Evolutionary conservation across 2,329 filamentous ascomycete species (phyloP).

Genomic region (Westerdykella sp.): DNA sequence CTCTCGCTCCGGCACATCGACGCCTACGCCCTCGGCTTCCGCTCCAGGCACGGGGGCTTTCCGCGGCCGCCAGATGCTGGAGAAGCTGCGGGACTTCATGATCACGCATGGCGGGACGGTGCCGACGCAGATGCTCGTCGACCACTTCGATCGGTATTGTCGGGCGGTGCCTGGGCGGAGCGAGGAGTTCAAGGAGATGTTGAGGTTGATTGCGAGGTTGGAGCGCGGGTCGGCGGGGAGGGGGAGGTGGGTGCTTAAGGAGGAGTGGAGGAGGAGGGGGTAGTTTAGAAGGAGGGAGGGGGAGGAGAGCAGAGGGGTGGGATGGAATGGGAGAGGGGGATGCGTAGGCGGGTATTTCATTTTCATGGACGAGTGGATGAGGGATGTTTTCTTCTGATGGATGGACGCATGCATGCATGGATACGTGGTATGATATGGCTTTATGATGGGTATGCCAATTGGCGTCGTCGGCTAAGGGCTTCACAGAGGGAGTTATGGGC

Average conservation of each 20-base stretch:
- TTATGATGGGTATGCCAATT: no score
- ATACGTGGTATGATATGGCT: no score
- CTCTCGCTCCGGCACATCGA: constrained; percentile 21
- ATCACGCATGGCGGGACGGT: constrained; percentile 69
- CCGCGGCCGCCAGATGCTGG: constrained; percentile 41
- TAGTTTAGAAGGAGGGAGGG: background rate
- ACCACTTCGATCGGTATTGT: constrained; percentile 82
- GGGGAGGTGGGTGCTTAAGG: constrained; percentile 55
- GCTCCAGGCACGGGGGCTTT: constrained; percentile 19
- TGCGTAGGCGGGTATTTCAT: no score
- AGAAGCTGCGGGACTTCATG: constrained; percentile 69
- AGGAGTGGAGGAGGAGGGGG: constrained; percentile 39
- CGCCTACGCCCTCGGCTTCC: constrained; percentile 20
- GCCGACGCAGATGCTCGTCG: constrained; percentile 77
- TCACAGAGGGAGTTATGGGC: no score
- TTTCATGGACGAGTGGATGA: no score
- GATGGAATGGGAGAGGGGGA: no score
- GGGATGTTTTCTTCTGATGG: no score
- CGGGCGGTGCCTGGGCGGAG: constrained; percentile 57
- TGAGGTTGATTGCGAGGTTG: constrained; percentile 69
- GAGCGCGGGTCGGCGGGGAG: constrained; percentile 48
- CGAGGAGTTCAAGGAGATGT: constrained; percentile 73
- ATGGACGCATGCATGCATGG: no score
- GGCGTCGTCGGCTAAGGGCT: no score
- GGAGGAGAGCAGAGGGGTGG: background rate